A percentile compares a stretch with the other conserved stretches of the same genome.
phyloP scores from a whole-genome alignment of 768 basidiomycete genomes.

The Hericium erinaceus region DNA sequence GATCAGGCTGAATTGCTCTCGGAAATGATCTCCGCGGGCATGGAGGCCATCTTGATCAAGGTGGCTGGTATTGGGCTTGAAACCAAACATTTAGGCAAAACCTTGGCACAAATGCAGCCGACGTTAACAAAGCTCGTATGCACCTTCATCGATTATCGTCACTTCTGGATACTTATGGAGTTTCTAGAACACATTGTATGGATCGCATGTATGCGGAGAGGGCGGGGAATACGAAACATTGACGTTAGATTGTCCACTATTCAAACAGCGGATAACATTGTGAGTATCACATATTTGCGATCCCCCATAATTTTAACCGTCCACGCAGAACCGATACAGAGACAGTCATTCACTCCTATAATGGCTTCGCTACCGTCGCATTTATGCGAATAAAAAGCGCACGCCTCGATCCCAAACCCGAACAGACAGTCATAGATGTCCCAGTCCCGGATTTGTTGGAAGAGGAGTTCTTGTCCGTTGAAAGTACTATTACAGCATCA shows the following conservation, averaged over 20 bases:
- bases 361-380: constrained; percentile 83
- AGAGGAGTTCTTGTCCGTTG: constrained; percentile 23
- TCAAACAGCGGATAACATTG: constrained; percentile 69
- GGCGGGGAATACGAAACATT: constrained; percentile 97
- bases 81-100: constrained; percentile 67
- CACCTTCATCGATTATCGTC: background rate
- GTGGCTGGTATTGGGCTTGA: constrained; percentile 90
- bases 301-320: background rate
- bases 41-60: constrained; percentile 86
- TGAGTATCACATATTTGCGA: constrained; percentile 25
- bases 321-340: constrained; percentile 48
- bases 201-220: constrained; percentile 92
- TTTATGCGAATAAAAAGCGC: constrained; percentile 77
- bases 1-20: constrained; percentile 76
- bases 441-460: constrained; percentile 47
- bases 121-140: constrained; percentile 65
- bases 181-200: constrained; percentile 66
- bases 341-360: constrained; percentile 70
- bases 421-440: constrained; percentile 12
- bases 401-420: constrained; percentile 45
- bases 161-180: background rate
- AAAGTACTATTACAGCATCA: constrained; percentile 1
- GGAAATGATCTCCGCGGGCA: constrained; percentile 75
- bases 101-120: constrained; percentile 63
- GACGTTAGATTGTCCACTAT: constrained; percentile 83